A percentile compares a stretch with the other conserved stretches of the same genome.
Evolutionary conservation across 768 basidiomycete species (phyloP).

Genomic region (Tulasnella calospora): DNA sequence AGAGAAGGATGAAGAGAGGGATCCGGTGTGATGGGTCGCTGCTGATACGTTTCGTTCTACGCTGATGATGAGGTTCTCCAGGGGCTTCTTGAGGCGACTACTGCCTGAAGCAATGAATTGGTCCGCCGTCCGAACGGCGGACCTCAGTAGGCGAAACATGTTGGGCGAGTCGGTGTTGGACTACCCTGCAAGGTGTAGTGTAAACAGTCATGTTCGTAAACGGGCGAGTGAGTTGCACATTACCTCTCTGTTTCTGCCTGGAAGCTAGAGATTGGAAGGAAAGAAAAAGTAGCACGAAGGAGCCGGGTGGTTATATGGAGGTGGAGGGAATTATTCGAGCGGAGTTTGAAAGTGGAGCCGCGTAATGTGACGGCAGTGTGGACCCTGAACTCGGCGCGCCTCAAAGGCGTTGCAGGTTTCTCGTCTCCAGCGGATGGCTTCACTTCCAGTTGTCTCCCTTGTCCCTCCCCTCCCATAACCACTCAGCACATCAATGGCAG

Average conservation of each 20-base stretch:
- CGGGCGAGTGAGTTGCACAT: background rate
- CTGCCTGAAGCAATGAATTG: conserved; percentile 11
- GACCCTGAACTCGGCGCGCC: background rate
- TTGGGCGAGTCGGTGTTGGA: background rate
- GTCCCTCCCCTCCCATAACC: background rate
- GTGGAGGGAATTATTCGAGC: background rate
- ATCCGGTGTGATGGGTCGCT: background rate
- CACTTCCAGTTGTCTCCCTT: background rate
- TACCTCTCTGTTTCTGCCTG: background rate
- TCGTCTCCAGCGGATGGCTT: background rate
- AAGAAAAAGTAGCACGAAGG: background rate
- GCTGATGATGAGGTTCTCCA: background rate
- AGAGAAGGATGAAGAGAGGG: background rate
- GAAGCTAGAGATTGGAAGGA: background rate
- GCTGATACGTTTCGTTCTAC: conserved; percentile 2
- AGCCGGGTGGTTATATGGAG: background rate
- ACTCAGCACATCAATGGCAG: background rate
- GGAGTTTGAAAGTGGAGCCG: conserved; percentile 14
- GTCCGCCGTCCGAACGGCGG: conserved; percentile 19
- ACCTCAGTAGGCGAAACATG: conserved; percentile 18
- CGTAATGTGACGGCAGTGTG: background rate
- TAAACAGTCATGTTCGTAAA: background rate
- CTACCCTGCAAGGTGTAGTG: background rate
- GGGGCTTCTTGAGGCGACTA: conserved; percentile 5
- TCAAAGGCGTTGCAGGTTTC: conserved; percentile 7